These are phyloP conservation scores for Onygenales sp. DNA, from an alignment of 2,329 filamentous ascomycete species.

Conservation along the genomic window DNA sequence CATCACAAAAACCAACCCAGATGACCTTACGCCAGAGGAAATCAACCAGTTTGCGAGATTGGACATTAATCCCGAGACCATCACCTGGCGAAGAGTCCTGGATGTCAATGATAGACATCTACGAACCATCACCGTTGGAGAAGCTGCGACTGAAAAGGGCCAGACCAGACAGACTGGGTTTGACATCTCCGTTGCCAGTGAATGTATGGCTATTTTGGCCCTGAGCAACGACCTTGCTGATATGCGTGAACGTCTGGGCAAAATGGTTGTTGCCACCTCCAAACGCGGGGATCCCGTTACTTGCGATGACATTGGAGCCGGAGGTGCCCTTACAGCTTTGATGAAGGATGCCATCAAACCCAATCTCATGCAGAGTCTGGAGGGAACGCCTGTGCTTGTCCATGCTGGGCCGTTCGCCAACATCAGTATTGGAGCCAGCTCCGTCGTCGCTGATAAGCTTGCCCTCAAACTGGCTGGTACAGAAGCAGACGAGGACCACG, in stretches of 20 bases:
- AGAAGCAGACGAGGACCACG: conserved; percentile 78
- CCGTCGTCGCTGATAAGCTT: conserved; percentile 87
- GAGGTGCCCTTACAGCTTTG: conserved; percentile 82
- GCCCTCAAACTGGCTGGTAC: conserved; percentile 93
- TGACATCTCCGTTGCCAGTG: conserved; percentile 94
- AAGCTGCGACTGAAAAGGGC: conserved; percentile 83
- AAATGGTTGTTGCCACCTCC: conserved; percentile 92
- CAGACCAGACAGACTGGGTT: conserved; percentile 83
- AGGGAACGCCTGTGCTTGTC: conserved; percentile 94
- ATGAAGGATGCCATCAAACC: conserved; percentile 99
- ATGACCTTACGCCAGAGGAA: conserved; percentile 85
- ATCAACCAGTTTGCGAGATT: conserved; percentile 80
- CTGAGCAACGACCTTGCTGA: conserved; percentile 80
- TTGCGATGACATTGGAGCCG: conserved; percentile 88
- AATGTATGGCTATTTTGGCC: conserved; percentile 97
- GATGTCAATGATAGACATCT: conserved; percentile 97
- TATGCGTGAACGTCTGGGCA: conserved; percentile 84
- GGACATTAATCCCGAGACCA: conserved; percentile 92
- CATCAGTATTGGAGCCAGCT: conserved; percentile 95
- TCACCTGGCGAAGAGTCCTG: conserved; percentile 91
- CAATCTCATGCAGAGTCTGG: conserved; percentile 95
- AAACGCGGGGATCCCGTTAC: conserved; percentile 81
- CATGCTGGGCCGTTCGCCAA: conserved; percentile 97
- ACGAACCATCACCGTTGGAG: conserved; percentile 78
- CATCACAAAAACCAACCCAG: conserved; percentile 87